A percentile compares a stretch with the other conserved stretches of the same genome.
Conservation (phyloP, 2,329 filamentous ascomycete species). For the Cryphonectria nitschkei region DNA sequence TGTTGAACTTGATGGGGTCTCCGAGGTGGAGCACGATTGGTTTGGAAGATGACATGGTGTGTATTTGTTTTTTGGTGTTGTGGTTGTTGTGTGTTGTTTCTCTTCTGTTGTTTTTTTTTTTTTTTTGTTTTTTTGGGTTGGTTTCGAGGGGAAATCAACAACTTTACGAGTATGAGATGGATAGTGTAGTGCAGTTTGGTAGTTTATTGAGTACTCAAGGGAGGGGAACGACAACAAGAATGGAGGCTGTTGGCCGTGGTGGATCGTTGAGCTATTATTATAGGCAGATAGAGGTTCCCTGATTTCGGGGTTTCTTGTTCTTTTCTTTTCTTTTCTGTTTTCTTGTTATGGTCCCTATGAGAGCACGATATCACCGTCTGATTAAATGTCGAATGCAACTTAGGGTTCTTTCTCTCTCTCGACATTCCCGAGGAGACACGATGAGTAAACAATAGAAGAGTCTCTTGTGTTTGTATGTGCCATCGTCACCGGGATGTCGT, state of each 20-base stretch:
- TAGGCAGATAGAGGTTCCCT: too few species aligned
- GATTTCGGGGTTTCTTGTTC: not conserved
- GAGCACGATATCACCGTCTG: not conserved
- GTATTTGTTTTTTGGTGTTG: not conserved
- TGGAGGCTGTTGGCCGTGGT: too few species aligned
- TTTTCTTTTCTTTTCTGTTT: not conserved
- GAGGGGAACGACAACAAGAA: not conserved
- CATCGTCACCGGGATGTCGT: not conserved
- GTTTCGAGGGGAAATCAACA: too few species aligned
- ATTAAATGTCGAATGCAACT: not conserved
- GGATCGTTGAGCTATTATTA: too few species aligned
- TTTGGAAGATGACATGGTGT: constrained; percentile 13
- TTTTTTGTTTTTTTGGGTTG: too few species aligned
- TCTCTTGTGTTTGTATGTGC: not conserved
- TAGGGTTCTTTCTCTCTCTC: not conserved
- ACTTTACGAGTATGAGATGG: too few species aligned
- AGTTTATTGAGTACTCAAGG: not conserved
- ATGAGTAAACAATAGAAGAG: not conserved
- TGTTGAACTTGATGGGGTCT: constrained; percentile 39
- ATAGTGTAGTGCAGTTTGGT: too few species aligned
- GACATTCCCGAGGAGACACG: not conserved
- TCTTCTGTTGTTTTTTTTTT: too few species aligned
- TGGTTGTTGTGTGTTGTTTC: too few species aligned
- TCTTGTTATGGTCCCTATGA: not conserved
- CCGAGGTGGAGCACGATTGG: constrained; percentile 40